Evolutionary conservation across 352 stramenopile species (phyloP).

Genomic region (Elongisporangium senticosum): DNA sequence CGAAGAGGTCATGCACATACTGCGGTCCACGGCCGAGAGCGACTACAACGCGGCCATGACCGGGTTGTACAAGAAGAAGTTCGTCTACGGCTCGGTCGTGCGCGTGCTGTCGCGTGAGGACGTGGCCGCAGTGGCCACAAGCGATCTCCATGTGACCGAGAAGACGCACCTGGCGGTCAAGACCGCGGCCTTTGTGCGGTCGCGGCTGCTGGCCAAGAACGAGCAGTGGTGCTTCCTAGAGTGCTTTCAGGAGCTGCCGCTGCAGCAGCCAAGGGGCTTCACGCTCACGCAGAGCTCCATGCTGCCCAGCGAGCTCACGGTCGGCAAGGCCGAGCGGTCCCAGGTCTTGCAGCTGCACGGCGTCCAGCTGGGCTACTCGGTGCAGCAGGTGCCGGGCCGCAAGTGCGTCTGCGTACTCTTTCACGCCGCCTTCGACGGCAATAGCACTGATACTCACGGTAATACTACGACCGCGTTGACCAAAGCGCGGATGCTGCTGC

Average conservation of each 20-base stretch:
- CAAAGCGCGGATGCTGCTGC: slow-evolving; percentile 1
- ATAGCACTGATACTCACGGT: background rate
- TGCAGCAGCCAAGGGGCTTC: slow-evolving; percentile 25
- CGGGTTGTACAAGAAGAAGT: slow-evolving; percentile 29
- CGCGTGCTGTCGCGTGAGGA: slow-evolving; percentile 9
- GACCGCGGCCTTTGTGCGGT: slow-evolving; percentile 34
- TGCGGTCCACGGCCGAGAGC: slow-evolving; percentile 22
- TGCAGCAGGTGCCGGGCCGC: slow-evolving; percentile 21
- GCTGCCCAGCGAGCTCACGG: slow-evolving; percentile 17
- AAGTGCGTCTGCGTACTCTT: slow-evolving; percentile 25
- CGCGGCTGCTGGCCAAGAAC: slow-evolving; percentile 24
- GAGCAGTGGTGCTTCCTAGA: slow-evolving; percentile 53
- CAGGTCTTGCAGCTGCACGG: slow-evolving; percentile 22
- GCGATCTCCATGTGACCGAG: background rate
- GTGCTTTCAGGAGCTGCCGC: slow-evolving; percentile 24
- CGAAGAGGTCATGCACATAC: slow-evolving; percentile 10
- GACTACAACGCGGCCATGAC: slow-evolving; percentile 37
- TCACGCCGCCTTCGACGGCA: slow-evolving; percentile 13
- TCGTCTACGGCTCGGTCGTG: slow-evolving; percentile 45
- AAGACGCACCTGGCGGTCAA: slow-evolving; percentile 19
- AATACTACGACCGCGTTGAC: background rate
- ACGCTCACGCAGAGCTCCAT: slow-evolving; percentile 22
- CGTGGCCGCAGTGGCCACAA: background rate
- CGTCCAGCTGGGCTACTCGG: slow-evolving; percentile 18
- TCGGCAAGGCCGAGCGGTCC: slow-evolving; percentile 25